These are phyloP conservation scores for Galeopsis tetrahit DNA, from an alignment of 257 asterid species.

Conservation along the genomic window DNA sequence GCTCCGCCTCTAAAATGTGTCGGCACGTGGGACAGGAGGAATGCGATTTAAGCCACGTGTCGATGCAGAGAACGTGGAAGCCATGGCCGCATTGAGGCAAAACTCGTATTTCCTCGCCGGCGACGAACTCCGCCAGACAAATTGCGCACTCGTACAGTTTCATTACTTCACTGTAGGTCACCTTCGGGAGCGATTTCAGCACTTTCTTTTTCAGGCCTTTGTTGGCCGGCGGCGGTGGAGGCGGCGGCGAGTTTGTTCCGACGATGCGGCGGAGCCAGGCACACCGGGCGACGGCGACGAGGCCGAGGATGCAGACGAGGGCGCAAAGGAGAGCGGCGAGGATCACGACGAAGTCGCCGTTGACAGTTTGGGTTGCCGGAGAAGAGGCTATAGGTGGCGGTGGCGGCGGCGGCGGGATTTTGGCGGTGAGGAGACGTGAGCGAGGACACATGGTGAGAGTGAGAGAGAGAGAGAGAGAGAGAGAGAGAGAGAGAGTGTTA, in stretches of 20 bases:
- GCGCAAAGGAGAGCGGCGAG: slow-evolving; percentile 56
- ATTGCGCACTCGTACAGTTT: slow-evolving; percentile 48
- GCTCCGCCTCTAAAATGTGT: slow-evolving; percentile 38
- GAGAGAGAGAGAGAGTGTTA: background rate
- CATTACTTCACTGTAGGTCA: slow-evolving; percentile 38
- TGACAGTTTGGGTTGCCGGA: slow-evolving; percentile 21
- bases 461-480: slow-evolving; percentile 19
- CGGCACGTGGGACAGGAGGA: slow-evolving; percentile 62
- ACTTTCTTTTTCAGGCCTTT: slow-evolving; percentile 53
- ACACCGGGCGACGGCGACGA: slow-evolving; percentile 53
- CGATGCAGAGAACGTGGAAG: slow-evolving; percentile 52
- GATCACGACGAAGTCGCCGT: slow-evolving; percentile 45
- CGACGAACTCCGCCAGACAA: slow-evolving; percentile 49
- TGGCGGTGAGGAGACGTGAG: slow-evolving; percentile 46
- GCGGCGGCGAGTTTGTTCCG: slow-evolving; percentile 1
- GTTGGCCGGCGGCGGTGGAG: slow-evolving; percentile 38
- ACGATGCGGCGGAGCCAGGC: slow-evolving; percentile 49
- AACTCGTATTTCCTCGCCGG: slow-evolving; percentile 50
- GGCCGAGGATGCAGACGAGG: slow-evolving; percentile 53
- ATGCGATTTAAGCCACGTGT: slow-evolving; percentile 48
- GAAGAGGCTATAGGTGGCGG: slow-evolving; percentile 27
- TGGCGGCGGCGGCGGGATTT: slow-evolving; percentile 30
- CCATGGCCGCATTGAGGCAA: slow-evolving; percentile 59
- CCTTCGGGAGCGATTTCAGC: slow-evolving; percentile 50
- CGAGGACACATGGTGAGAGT: slow-evolving; percentile 43